A percentile compares a stretch with the other conserved stretches of the same genome.
Conservation (phyloP, 2,329 filamentous ascomycete genomes). For the Thyridium curvatum region DNA sequence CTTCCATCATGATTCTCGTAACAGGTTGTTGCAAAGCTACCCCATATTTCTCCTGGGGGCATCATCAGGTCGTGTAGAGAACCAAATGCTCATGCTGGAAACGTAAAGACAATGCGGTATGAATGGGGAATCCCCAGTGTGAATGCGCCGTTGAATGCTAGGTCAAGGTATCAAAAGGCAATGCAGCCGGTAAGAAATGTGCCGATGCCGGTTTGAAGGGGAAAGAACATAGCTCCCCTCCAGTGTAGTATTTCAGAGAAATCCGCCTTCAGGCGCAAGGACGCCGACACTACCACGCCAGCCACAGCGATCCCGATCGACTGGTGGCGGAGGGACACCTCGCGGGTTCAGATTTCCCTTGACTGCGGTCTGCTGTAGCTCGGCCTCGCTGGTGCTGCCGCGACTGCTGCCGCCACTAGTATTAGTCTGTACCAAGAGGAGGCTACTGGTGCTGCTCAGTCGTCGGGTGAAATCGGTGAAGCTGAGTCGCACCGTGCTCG, state of each 20-base stretch:
- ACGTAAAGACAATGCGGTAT: too few relatives aligned
- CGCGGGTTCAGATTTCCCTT: constrained; percentile 22
- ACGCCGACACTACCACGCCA: constrained; percentile 54
- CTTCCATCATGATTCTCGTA: too few relatives aligned
- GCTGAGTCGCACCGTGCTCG: constrained; percentile 51
- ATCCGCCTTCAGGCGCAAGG: constrained; percentile 45
- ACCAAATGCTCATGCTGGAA: too few relatives aligned
- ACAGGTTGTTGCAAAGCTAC: too few relatives aligned
- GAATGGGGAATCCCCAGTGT: too few relatives aligned
- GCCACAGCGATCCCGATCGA: constrained; percentile 38
- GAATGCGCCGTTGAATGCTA: too few relatives aligned
- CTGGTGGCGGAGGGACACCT: constrained; percentile 19
- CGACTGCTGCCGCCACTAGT: constrained; percentile 40
- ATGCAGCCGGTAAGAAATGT: too few relatives aligned
- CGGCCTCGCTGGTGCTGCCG: constrained; percentile 35
- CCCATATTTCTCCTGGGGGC: too few relatives aligned
- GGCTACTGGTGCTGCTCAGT: constrained; percentile 54
- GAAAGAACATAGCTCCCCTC: too few relatives aligned
- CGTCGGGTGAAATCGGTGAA: constrained; percentile 56
- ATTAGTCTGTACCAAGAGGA: constrained; percentile 54
- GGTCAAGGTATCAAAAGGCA: too few relatives aligned
- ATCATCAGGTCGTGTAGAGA: too few relatives aligned
- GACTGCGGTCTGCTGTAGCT: constrained; percentile 24
- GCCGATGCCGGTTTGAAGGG: too few relatives aligned
- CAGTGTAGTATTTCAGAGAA: constrained; percentile 32